Conservation (phyloP, 805 yeast species). For the Scheffersomyces amazonensis region DNA sequence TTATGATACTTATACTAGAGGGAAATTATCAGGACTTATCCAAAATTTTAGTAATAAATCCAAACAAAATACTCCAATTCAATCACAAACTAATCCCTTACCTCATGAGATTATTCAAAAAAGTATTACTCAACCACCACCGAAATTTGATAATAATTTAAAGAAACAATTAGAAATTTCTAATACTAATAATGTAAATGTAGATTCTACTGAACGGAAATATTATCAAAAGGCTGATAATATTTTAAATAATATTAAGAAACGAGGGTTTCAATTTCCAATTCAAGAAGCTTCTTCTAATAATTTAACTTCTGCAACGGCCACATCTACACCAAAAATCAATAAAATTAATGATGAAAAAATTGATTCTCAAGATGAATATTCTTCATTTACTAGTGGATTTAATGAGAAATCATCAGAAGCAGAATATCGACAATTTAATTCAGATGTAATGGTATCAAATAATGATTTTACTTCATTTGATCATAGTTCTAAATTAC, state of each 20-base stretch:
- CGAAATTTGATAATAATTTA: background rate
- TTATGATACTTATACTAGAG: constrained; percentile 42
- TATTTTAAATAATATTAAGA: constrained; percentile 36
- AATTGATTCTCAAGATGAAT: constrained; percentile 13
- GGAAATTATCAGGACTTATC: constrained; percentile 23
- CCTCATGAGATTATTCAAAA: background rate
- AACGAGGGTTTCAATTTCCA: constrained; percentile 22
- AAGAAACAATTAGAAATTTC: background rate
- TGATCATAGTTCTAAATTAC: constrained; percentile 9
- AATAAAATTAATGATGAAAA: constrained; percentile 13
- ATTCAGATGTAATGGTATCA: background rate
- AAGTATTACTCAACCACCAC: background rate
- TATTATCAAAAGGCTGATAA: constrained; percentile 37
- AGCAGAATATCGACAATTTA: constrained; percentile 4
- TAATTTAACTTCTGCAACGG: constrained; percentile 16
- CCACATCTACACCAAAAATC: constrained; percentile 39
- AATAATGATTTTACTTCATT: constrained; percentile 9
- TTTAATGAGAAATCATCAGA: constrained; percentile 14
- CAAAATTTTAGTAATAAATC: constrained; percentile 15
- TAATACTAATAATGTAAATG: constrained; percentile 22
- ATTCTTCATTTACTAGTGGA: constrained; percentile 33
- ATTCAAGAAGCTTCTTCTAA: constrained; percentile 1
- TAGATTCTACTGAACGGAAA: constrained; percentile 33
- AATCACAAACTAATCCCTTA: background rate
- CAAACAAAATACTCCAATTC: constrained; percentile 8